Evolutionary conservation across 805 yeast genomes (phyloP).

Genomic region (Candida sithepensis): DNA sequence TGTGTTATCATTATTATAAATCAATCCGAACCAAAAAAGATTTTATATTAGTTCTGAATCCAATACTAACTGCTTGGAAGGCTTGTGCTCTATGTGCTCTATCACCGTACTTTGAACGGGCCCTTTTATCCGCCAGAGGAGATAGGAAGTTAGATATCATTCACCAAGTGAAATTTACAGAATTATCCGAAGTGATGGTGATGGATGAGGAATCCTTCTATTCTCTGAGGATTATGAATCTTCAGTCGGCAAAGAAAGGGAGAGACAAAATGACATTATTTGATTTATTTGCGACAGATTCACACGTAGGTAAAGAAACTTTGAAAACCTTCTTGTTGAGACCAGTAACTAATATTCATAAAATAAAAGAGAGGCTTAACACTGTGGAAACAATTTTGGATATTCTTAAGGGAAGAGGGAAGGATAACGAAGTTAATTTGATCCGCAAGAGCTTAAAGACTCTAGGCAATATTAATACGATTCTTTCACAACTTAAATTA

Average conservation of each 20-base stretch:
- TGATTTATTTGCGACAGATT: constrained; percentile 24
- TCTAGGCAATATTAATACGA: constrained; percentile 29
- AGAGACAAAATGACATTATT: constrained; percentile 13
- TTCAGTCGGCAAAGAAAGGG: constrained; percentile 1
- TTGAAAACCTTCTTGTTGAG: constrained; percentile 33
- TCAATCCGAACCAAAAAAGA: too few relatives aligned
- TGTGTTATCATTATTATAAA: background rate
- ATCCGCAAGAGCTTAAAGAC: constrained; percentile 16
- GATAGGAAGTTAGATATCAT: constrained; percentile 5
- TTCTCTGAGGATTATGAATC: constrained; percentile 21
- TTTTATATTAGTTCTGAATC: too few relatives aligned
- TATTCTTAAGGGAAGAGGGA: constrained; percentile 4
- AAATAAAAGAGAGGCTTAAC: constrained; percentile 29
- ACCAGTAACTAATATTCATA: constrained; percentile 29
- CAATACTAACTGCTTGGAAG: constrained; percentile 4
- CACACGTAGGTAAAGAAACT: constrained; percentile 29
- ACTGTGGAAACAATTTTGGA: constrained; percentile 25
- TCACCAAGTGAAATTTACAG: background rate
- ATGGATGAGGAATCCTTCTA: constrained; percentile 28
- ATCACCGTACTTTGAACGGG: constrained; percentile 7
- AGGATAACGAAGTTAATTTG: constrained; percentile 18
- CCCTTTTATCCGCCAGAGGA: background rate
- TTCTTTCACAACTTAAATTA: constrained; percentile 17
- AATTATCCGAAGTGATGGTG: constrained; percentile 15
- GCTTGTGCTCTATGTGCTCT: constrained; percentile 6